Conservation (phyloP, 495 filamentous ascomycete species). For the Penicillium subrubescens region DNA sequence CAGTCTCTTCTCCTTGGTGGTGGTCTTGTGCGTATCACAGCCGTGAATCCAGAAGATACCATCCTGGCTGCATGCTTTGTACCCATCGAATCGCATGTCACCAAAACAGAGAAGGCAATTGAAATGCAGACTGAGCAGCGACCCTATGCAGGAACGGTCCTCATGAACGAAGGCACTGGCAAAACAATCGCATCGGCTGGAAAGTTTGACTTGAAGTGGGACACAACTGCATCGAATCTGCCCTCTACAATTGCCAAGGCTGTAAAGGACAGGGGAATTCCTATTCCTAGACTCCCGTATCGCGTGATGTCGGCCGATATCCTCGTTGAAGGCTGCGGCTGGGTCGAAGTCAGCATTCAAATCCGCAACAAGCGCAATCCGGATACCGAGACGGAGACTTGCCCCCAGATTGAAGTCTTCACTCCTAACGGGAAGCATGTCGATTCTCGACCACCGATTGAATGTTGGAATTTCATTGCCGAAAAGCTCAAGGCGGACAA, state of each 20-base stretch:
- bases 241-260: slow-evolving; percentile 40
- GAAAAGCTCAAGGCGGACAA: slow-evolving; percentile 39
- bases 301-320: slow-evolving; percentile 77
- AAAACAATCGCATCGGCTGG: slow-evolving; percentile 66
- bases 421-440: slow-evolving; percentile 81
- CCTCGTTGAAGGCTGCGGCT: slow-evolving; percentile 86
- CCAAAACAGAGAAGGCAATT: slow-evolving; percentile 75
- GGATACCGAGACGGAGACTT: slow-evolving; percentile 26
- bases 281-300: slow-evolving; percentile 65
- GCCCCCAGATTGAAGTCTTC: slow-evolving; percentile 80
- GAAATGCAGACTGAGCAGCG: slow-evolving; percentile 59
- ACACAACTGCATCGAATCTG: slow-evolving; percentile 68
- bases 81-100: slow-evolving; percentile 70
- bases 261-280: slow-evolving; percentile 33
- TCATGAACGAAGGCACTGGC: slow-evolving; percentile 59
- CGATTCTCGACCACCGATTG: slow-evolving; percentile 68
- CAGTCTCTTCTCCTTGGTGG: slow-evolving; percentile 83
- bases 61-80: slow-evolving; percentile 80
- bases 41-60: slow-evolving; percentile 60
- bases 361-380: slow-evolving; percentile 56
- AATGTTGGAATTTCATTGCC: slow-evolving; percentile 60
- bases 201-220: slow-evolving; percentile 70
- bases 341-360: slow-evolving; percentile 88
- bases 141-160: slow-evolving; percentile 57
- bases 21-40: slow-evolving; percentile 87